phyloP scores from a whole-genome alignment of 352 stramenopile species.

The Blastocystis sp. region DNA sequence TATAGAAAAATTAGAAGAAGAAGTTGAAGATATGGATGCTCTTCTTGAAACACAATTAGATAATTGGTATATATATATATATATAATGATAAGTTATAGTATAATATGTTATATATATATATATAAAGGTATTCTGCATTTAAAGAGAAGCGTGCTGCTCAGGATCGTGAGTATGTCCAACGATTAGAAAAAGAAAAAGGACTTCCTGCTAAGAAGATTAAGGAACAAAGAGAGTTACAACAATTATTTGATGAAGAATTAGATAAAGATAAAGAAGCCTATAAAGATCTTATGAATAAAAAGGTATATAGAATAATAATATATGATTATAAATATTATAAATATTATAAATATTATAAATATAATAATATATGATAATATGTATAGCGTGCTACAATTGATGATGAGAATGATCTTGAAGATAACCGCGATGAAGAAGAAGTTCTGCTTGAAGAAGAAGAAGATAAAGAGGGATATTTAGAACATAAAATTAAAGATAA shows the following conservation, averaged over 20 bases:
- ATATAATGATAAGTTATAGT: no score
- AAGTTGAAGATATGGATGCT: slow-evolving; percentile 5
- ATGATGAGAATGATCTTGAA: slow-evolving; percentile 19
- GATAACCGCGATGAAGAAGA: slow-evolving; percentile 10
- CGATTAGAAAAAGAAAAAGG: slow-evolving; percentile 16
- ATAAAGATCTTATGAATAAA: no score
- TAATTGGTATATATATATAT: slow-evolving; percentile 5
- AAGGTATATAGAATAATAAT: no score
- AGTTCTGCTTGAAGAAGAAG: not conserved
- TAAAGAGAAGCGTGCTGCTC: not conserved
- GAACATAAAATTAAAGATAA: not conserved
- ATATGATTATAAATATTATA: no score
- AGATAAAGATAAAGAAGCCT: slow-evolving; percentile 18
- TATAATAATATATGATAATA: no score
- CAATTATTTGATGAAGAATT: not conserved
- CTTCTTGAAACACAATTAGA: slow-evolving; percentile 9
- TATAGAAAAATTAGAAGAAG: no score
- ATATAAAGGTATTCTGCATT: no score
- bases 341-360: no score
- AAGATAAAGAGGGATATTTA: slow-evolving; percentile 29
- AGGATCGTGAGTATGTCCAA: slow-evolving; percentile 9
- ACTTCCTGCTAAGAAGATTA: slow-evolving; percentile 5
- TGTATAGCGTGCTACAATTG: no score
- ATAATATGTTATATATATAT: no score
- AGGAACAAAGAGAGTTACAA: slow-evolving; percentile 1